Conservation (phyloP, 2,329 filamentous ascomycete species). For the Thelonectria olida region DNA sequence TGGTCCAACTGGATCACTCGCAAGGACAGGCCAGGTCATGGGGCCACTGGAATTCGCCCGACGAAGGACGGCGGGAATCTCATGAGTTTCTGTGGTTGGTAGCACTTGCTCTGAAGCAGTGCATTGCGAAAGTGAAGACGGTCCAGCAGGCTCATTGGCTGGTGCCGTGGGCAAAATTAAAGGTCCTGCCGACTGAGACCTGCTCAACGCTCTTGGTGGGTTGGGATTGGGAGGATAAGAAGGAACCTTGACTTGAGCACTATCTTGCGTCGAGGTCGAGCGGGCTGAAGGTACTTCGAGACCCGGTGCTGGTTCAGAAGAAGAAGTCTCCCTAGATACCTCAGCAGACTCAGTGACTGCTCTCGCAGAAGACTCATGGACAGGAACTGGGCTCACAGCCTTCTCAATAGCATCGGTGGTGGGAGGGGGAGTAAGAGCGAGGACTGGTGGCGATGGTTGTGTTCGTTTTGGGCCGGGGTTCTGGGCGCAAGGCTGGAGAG, state of each 20-base stretch:
- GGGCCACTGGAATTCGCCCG: slow-evolving; percentile 49
- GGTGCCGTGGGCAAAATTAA: slow-evolving; percentile 48
- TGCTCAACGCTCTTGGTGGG: slow-evolving; percentile 40
- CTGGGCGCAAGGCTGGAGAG: slow-evolving; percentile 18
- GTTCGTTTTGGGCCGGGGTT: slow-evolving; percentile 32
- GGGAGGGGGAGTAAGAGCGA: slow-evolving; percentile 50
- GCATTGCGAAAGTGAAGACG: slow-evolving; percentile 50
- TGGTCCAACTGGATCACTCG: slow-evolving; percentile 56
- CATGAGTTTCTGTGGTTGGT: slow-evolving; percentile 42
- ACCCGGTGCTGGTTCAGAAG: slow-evolving; percentile 28
- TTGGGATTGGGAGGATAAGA: slow-evolving; percentile 21
- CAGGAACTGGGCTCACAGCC: slow-evolving; percentile 39
- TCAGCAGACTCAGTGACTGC: slow-evolving; percentile 14
- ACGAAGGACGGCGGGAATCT: slow-evolving; percentile 48
- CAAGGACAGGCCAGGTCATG: slow-evolving; percentile 50
- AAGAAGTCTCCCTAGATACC: slow-evolving; percentile 25
- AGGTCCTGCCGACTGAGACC: slow-evolving; percentile 51
- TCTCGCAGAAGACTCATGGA: slow-evolving; percentile 19
- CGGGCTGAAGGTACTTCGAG: slow-evolving; percentile 7
- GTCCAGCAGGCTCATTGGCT: slow-evolving; percentile 61
- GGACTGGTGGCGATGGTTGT: slow-evolving; percentile 33
- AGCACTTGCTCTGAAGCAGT: slow-evolving; percentile 25
- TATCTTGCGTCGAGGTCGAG: slow-evolving; percentile 24
- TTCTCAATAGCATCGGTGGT: slow-evolving; percentile 51
- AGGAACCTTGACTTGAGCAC: slow-evolving; percentile 3